Evolutionary conservation across 2,329 filamentous ascomycete species (phyloP), one percentile per base, ranked within the genome.

Genomic region (Orbilia blumenaviensis): DNA sequence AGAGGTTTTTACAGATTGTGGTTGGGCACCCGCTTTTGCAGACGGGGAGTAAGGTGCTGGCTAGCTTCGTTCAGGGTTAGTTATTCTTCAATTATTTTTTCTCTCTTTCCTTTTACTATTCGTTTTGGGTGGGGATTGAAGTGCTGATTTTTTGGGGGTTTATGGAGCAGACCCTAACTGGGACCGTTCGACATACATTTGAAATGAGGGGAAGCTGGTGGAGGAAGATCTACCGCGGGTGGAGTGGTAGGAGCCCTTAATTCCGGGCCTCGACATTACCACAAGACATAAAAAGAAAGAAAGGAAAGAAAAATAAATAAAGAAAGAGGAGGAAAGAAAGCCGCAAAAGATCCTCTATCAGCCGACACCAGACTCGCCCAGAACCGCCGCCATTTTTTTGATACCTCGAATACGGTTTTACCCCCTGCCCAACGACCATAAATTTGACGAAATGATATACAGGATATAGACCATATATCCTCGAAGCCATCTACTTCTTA

Each of bases 11-110:
- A 82, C 94, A 95, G 88, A 98, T 98, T 82, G 95, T 99, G 9
- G 95, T 97, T 0, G 94, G 95, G 0, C 95, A 99, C 83, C 95
- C 95, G 80, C 86, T 99, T 81, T 84, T 99, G 84, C 95, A 99
- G 88, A 99, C 95, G 29, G 95, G 95, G 62, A 97, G 93, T 84
- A 97, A 98, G 85, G 95, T 99, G 72, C 84, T 99, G 81, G 94
- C 94, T 10, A 92, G 92, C 29, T 99, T 98, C 86, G 94, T 99
- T 81, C 95, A 99, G 85, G 95, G 94, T 96, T n/a, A n/a, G n/a
- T n/a, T n/a, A n/a, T n/a, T n/a, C n/a, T n/a, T n/a, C n/a, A n/a
- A n/a, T n/a, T n/a, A n/a, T n/a, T 82, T 81, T 87, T 84, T 58
- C 14, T 46, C 25, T 14, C 6, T 46, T 14, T 80, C 48, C 75